phyloP scores from a whole-genome alignment of 2,329 filamentous ascomycete genomes.

The Colletotrichum higginsianum region DNA sequence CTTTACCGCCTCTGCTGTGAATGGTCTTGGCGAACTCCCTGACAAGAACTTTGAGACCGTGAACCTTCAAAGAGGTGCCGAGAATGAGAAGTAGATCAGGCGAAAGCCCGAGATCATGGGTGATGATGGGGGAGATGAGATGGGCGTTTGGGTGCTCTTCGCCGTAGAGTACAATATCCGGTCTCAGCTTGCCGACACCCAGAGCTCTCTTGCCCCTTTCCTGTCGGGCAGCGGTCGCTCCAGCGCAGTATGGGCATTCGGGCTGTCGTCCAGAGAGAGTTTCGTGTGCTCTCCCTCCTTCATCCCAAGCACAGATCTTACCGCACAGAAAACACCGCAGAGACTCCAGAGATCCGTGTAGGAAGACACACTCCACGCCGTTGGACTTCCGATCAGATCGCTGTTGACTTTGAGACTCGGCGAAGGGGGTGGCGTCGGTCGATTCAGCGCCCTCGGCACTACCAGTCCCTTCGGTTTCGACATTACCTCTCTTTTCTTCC shows the following conservation, averaged over 20 bases:
- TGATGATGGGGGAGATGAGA: slow-evolving; percentile 77
- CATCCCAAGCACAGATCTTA: slow-evolving; percentile 72
- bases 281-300: slow-evolving; percentile 66
- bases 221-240: slow-evolving; percentile 73
- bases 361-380: slow-evolving; percentile 77
- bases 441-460: neutral
- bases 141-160: slow-evolving; percentile 80
- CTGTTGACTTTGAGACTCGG: slow-evolving; percentile 7
- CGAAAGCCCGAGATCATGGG: slow-evolving; percentile 74
- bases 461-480: neutral
- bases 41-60: slow-evolving; percentile 79
- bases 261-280: slow-evolving; percentile 77
- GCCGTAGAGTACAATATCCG: slow-evolving; percentile 82
- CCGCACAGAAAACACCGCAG: slow-evolving; percentile 76
- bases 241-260: slow-evolving; percentile 76
- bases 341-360: slow-evolving; percentile 78
- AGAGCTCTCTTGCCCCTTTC: slow-evolving; percentile 77
- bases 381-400: slow-evolving; percentile 25
- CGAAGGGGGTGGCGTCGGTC: neutral
- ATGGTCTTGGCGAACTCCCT: slow-evolving; percentile 80
- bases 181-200: slow-evolving; percentile 77
- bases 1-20: slow-evolving; percentile 76
- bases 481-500: slow-evolving; percentile 9
- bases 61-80: slow-evolving; percentile 79
- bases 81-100: slow-evolving; percentile 80